phyloP scores from a whole-genome alignment of 805 yeast species.

The Candida verbasci region DNA sequence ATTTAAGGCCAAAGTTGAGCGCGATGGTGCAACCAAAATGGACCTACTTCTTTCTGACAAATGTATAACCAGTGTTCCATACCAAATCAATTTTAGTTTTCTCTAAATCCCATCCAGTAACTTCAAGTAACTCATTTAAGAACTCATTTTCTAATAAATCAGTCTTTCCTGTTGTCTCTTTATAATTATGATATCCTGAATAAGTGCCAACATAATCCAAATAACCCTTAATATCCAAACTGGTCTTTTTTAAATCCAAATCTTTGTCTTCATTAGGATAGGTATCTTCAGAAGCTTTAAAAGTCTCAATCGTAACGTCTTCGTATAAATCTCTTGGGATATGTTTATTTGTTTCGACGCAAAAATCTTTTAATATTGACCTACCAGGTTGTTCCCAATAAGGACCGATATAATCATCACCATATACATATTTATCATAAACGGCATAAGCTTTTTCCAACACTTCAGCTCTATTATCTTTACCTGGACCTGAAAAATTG shows the following conservation, averaged over 20 bases:
- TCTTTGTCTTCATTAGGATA: slow-evolving; percentile 14
- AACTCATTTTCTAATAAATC: slow-evolving; percentile 28
- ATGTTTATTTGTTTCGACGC: slow-evolving; percentile 37
- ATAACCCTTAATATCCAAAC: slow-evolving; percentile 43
- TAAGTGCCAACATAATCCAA: slow-evolving; percentile 59
- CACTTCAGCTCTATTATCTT: slow-evolving; percentile 12
- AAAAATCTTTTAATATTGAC: slow-evolving; percentile 40
- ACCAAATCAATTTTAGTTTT: slow-evolving; percentile 39
- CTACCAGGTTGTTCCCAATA: slow-evolving; percentile 91
- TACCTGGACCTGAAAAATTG: slow-evolving; percentile 13
- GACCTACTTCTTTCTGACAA: slow-evolving; percentile 33
- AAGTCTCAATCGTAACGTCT: slow-evolving; percentile 29
- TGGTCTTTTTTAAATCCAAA: slow-evolving; percentile 30
- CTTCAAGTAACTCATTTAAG: slow-evolving; percentile 31
- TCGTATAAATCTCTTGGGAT: slow-evolving; percentile 40
- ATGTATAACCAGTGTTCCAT: slow-evolving; percentile 50
- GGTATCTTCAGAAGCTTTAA: slow-evolving; percentile 15
- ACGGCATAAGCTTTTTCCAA: slow-evolving; percentile 19
- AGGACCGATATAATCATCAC: slow-evolving; percentile 48
- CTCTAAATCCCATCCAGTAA: slow-evolving; percentile 43
- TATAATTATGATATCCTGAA: slow-evolving; percentile 64
- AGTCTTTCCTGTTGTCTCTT: slow-evolving; percentile 28
- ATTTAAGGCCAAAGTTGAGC: too few relatives aligned
- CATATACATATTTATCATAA: slow-evolving; percentile 39
- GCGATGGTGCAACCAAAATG: too few relatives aligned